A percentile compares a stretch with the other conserved stretches of the same genome.
These are phyloP conservation scores for Periconia sp. DNA, from an alignment of 2,329 filamentous ascomycete species.

Conservation along the genomic window DNA sequence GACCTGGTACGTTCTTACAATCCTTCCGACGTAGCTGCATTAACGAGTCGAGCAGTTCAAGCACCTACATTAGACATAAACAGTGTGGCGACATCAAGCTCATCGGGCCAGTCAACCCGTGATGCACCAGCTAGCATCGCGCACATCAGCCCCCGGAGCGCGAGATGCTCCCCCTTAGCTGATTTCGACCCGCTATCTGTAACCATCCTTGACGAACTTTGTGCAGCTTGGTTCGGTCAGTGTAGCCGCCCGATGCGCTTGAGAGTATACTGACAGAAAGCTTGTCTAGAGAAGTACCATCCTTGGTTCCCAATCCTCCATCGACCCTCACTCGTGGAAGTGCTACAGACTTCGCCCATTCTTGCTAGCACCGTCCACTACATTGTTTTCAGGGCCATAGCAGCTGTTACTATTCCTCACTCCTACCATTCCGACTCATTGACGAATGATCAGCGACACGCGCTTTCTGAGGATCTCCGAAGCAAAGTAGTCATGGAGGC, in stretches of 20 bases:
- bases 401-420: slow-evolving; percentile 34
- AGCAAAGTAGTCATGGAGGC: slow-evolving; percentile 34
- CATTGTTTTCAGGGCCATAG: slow-evolving; percentile 38
- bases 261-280: background rate
- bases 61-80: slow-evolving; percentile 3
- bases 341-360: slow-evolving; percentile 16
- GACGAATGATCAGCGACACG: slow-evolving; percentile 24
- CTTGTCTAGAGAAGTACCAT: slow-evolving; percentile 34
- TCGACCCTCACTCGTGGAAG: slow-evolving; percentile 24
- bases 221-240: slow-evolving; percentile 39
- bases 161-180: slow-evolving; percentile 9
- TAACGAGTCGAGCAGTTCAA: background rate
- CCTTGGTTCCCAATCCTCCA: slow-evolving; percentile 46
- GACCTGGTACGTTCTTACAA: slow-evolving; percentile 6
- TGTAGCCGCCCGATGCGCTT: background rate
- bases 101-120: slow-evolving; percentile 7
- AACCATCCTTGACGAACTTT: slow-evolving; percentile 26
- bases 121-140: slow-evolving; percentile 12
- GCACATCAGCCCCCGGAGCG: slow-evolving; percentile 5
- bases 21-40: background rate
- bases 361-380: slow-evolving; percentile 29
- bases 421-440: slow-evolving; percentile 23
- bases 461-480: slow-evolving; percentile 28
- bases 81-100: slow-evolving; percentile 9
- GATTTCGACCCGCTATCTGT: slow-evolving; percentile 21